Conservation (phyloP, 257 asterid genomes). For the Avicennia marina region DNA sequence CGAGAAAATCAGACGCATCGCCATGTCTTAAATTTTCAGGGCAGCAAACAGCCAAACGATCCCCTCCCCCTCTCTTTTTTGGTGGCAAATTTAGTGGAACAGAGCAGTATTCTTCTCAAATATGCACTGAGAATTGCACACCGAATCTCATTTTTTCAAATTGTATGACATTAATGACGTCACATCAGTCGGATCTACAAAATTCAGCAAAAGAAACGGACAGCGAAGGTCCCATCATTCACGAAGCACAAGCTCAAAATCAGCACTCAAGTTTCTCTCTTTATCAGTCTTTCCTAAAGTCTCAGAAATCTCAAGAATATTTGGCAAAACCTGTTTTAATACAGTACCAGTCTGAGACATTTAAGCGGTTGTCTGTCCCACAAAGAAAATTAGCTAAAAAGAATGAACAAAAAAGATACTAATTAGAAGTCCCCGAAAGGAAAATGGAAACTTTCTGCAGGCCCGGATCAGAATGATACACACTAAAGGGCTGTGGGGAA, state of each 20-base stretch:
- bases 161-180: not conserved
- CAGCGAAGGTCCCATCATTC: not conserved
- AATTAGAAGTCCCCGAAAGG: not conserved
- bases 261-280: not conserved
- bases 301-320: not conserved
- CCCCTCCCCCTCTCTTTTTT: too few species aligned
- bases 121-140: not conserved
- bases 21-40: not conserved
- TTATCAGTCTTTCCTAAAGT: not conserved
- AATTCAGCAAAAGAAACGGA: not conserved
- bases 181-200: constrained; percentile 12
- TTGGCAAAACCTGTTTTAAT: not conserved
- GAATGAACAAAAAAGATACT: not conserved
- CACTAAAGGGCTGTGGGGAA: not conserved
- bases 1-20: not conserved
- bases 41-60: too few species aligned
- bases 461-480: not conserved
- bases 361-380: not conserved
- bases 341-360: not conserved
- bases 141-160: not conserved
- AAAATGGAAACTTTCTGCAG: not conserved
- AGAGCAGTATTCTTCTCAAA: not conserved
- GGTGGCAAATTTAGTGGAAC: not conserved
- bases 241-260: not conserved
- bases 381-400: not conserved